Conservation (phyloP, 495 filamentous ascomycete genomes). For the Tuber magnatum region DNA sequence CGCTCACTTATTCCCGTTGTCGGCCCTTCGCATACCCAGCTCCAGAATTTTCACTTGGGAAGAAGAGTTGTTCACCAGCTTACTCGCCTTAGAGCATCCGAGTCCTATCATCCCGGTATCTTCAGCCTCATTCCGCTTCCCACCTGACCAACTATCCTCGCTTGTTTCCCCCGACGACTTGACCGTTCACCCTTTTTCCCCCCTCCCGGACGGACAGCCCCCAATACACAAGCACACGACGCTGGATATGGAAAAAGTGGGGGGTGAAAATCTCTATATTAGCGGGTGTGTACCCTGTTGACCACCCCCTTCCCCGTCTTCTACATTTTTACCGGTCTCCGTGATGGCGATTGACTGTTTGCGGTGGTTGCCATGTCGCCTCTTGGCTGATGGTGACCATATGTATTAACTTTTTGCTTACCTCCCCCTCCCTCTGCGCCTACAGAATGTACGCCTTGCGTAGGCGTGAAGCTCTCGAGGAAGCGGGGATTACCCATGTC, state of each 20-base stretch:
- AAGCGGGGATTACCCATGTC: slow-evolving; percentile 78
- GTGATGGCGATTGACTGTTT: neutral
- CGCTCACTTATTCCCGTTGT: neutral
- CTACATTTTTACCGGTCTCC: slow-evolving; percentile 13
- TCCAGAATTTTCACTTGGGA: neutral
- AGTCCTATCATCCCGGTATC: neutral
- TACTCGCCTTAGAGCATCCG: neutral
- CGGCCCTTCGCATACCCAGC: neutral
- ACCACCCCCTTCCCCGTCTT: neutral
- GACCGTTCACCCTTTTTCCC: neutral
- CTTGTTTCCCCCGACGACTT: neutral
- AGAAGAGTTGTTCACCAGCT: neutral
- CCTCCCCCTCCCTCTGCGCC: slow-evolving; percentile 6
- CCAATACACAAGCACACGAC: neutral
- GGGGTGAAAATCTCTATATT: slow-evolving; percentile 38
- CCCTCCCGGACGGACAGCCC: neutral
- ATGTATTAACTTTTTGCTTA: slow-evolving; percentile 19
- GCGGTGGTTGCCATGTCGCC: neutral
- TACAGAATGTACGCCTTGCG: slow-evolving; percentile 67
- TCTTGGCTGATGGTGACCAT: slow-evolving; percentile 14
- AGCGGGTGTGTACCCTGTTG: slow-evolving; percentile 24
- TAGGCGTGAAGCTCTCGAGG: slow-evolving; percentile 57
- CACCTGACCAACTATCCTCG: neutral
- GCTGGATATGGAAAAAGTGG: slow-evolving; percentile 36
- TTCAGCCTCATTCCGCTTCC: neutral